Percentiles rank a stretch among this genome's conserved stretches.
These are phyloP conservation scores for Phytophthora parvispora DNA, from an alignment of 352 stramenopile species.

Conservation along the genomic window DNA sequence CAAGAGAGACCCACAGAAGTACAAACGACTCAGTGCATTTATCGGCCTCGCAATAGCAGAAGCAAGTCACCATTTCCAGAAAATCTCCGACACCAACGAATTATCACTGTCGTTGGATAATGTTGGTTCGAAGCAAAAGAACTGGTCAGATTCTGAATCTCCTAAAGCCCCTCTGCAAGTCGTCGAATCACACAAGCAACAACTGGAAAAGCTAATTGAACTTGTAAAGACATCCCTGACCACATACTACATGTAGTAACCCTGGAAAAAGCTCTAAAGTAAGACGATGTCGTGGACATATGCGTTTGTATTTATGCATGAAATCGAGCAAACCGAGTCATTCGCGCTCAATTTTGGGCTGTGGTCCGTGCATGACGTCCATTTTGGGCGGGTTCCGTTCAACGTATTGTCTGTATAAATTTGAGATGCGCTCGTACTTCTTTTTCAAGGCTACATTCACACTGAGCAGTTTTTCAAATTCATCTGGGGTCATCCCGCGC, in stretches of 20 bases:
- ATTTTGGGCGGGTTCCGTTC: too few relatives aligned
- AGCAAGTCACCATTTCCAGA: slow-evolving; percentile 9
- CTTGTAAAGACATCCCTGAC: slow-evolving; percentile 54
- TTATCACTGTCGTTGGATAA: neutral
- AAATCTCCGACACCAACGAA: neutral
- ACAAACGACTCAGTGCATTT: slow-evolving; percentile 20
- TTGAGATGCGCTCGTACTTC: neutral
- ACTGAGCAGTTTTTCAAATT: too few relatives aligned
- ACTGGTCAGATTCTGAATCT: neutral
- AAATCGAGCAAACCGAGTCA: too few relatives aligned
- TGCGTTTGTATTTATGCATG: too few relatives aligned
- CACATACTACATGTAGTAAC: too few relatives aligned
- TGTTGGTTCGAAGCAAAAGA: neutral
- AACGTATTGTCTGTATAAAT: too few relatives aligned
- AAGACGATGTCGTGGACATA: too few relatives aligned
- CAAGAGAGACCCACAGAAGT: neutral
- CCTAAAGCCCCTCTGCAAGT: neutral
- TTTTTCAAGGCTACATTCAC: neutral
- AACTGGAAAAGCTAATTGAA: slow-evolving; percentile 65
- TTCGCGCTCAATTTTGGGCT: too few relatives aligned
- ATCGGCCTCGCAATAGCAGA: slow-evolving; percentile 11
- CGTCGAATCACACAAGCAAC: slow-evolving; percentile 45
- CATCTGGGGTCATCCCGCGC: neutral
- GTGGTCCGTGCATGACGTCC: too few relatives aligned
- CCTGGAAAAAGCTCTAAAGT: too few relatives aligned